Base-by-base conservation (phyloP, 1,284 basidiomycete genomes). In the Tilletia walkeri region DNA sequence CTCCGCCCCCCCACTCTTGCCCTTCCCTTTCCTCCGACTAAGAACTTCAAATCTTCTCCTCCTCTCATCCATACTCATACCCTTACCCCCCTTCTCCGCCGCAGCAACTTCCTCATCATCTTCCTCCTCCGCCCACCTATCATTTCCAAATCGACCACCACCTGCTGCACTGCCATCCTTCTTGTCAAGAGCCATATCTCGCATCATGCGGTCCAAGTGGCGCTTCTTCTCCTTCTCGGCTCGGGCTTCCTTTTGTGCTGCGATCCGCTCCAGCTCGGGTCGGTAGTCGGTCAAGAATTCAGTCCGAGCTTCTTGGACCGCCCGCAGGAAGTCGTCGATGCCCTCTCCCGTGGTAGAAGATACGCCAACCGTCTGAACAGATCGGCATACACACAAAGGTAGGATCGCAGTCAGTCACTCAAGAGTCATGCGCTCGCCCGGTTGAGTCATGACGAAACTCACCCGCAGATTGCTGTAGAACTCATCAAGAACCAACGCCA, bases 381-480 rank as follows among this genome's bases (percentile, higher is more conserved):
- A 30, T 30, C 24, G 24, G 24, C 24, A 30, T 30, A 30, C 24
- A 30, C 24, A 30, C 24, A 30, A 30, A 30, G 24, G 24, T 30
- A 30, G 24, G 24, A 30, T 30, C 24, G 24, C 24, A 30, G 24
- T 30, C 24, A 30, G 24, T 30, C 24, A 30, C 24, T 30, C 24
- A 30, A 30, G 24, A 30, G 24, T 30, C 24, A 14, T 34, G 16
- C 10, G 24, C 7, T 24, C 3, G 47, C 14, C 36, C n/a, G 24
- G 24, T 30, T 30, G 24, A 30, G 24, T 30, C 24, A 30, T 30
- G 24, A 30, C 10, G 39, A 2, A 1, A 81, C 85, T 77, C 68
- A 94, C 94, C 86, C 92, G 92, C 63, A 99, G 86, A 78, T 96
- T 92, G 85, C 95, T 93, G 86, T 99, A 99, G 81, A 99, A 99